phyloP scores from a whole-genome alignment of 495 filamentous ascomycete species.

The Neurospora africana region DNA sequence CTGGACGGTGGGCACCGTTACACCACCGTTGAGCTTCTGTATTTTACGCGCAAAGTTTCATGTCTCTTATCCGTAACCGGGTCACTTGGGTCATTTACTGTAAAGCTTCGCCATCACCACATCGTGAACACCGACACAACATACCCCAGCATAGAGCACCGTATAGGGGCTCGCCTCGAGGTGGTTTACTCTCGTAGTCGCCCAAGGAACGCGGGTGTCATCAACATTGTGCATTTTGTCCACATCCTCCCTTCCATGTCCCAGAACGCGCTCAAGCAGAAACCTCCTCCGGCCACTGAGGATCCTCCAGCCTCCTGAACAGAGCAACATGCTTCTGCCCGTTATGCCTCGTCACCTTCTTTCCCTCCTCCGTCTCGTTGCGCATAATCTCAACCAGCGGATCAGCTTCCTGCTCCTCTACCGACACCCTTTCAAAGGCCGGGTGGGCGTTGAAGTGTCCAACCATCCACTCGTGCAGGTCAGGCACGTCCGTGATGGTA shows the following conservation, averaged over 20 bases:
- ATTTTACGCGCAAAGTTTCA: neutral
- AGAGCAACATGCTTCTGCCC: constrained; percentile 82
- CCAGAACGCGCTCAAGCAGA: neutral
- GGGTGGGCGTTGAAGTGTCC: constrained; percentile 65
- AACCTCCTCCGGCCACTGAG: constrained; percentile 40
- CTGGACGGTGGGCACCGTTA: neutral
- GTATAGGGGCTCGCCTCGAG: neutral
- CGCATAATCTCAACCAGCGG: constrained; percentile 72
- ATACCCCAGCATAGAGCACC: neutral
- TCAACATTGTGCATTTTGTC: neutral
- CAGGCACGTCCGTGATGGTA: constrained; percentile 94
- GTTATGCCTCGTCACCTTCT: constrained; percentile 87
- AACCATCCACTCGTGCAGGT: constrained; percentile 88
- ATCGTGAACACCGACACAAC: neutral
- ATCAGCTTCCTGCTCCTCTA: constrained; percentile 60
- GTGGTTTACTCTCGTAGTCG: neutral
- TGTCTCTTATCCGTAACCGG: neutral
- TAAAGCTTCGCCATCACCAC: neutral
- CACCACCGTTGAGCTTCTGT: neutral
- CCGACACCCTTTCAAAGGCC: constrained; percentile 52
- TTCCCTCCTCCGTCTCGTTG: constrained; percentile 87
- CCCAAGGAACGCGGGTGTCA: neutral
- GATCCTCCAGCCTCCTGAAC: constrained; percentile 72
- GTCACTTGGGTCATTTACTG: neutral
- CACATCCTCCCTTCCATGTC: neutral